Percentiles rank a stretch among this genome's conserved stretches.
These are phyloP conservation scores for Castanea sativa DNA, from an alignment of 306 rosid species.

Conservation along the genomic window DNA sequence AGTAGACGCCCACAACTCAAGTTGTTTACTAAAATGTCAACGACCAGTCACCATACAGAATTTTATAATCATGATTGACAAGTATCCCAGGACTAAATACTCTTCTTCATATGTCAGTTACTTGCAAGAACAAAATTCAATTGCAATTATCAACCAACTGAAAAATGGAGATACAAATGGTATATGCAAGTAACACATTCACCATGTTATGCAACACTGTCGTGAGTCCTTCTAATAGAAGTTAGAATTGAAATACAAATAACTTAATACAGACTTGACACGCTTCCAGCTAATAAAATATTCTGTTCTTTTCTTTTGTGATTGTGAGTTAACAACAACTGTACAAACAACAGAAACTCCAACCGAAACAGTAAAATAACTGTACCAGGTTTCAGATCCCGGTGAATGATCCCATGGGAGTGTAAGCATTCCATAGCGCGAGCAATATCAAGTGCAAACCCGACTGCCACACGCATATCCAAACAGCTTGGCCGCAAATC, in stretches of 20 bases:
- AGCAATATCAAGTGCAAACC: slow-evolving; percentile 84
- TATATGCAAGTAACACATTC: background rate
- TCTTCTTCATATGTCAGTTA: background rate
- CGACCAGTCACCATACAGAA: background rate
- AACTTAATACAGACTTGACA: background rate
- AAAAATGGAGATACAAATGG: background rate
- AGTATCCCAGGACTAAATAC: background rate
- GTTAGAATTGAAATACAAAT: background rate
- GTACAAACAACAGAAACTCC: background rate
- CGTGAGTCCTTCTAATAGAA: background rate
- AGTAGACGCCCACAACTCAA: background rate
- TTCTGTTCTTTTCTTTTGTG: background rate
- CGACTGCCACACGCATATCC: slow-evolving; percentile 64
- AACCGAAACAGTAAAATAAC: slow-evolving; percentile 3
- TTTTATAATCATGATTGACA: background rate
- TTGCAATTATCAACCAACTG: background rate
- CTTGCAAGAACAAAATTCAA: background rate
- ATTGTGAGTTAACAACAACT: background rate
- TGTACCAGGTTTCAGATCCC: slow-evolving; percentile 93
- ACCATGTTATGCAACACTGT: background rate
- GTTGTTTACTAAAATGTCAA: background rate
- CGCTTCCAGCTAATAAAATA: background rate
- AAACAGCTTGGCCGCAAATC: slow-evolving; percentile 71
- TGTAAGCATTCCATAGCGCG: slow-evolving; percentile 90
- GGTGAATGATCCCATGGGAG: slow-evolving; percentile 93